Evolutionary conservation across 768 basidiomycete species (phyloP).

Genomic region (Paxillus ammoniavirescens): DNA sequence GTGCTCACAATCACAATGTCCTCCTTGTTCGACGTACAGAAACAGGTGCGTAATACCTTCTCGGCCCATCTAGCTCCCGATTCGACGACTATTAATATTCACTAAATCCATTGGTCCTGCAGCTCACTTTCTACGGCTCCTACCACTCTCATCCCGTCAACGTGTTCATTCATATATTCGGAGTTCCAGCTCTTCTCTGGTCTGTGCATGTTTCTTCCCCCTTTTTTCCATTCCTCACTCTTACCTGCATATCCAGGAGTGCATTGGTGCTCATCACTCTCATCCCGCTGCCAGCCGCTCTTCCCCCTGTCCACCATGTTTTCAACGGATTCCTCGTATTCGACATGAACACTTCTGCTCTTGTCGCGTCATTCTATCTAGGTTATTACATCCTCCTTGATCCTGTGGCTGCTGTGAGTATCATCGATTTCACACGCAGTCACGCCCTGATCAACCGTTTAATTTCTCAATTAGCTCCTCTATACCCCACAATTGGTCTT

Average conservation of each 20-base stretch:
- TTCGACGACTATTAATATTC: slow-evolving; percentile 2
- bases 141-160: slow-evolving; percentile 87
- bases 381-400: slow-evolving; percentile 82
- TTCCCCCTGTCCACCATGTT: slow-evolving; percentile 51
- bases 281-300: slow-evolving; percentile 49
- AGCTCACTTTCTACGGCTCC: slow-evolving; percentile 92
- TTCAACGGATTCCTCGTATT: slow-evolving; percentile 66
- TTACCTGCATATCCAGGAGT: slow-evolving; percentile 45
- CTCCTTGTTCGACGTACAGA: slow-evolving; percentile 62
- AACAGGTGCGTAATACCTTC: slow-evolving; percentile 49
- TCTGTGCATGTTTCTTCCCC: slow-evolving; percentile 29
- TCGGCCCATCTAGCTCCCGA: slow-evolving; percentile 1
- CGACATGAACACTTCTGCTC: slow-evolving; percentile 64
- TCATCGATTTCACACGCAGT: neutral
- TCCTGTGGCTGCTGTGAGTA: slow-evolving; percentile 78
- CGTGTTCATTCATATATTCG: slow-evolving; percentile 80
- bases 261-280: slow-evolving; percentile 50
- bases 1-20: slow-evolving; percentile 29
- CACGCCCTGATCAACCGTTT: slow-evolving; percentile 3
- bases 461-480: slow-evolving; percentile 52
- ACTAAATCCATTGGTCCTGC: slow-evolving; percentile 3
- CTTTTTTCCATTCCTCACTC: slow-evolving; percentile 4
- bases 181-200: slow-evolving; percentile 85
- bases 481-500: slow-evolving; percentile 72
- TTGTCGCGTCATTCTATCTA: slow-evolving; percentile 58